Evolutionary conservation across 371 early-diverging fungal species (phyloP), one percentile per base, ranked within the genome.

Genomic region (Blakeslea trispora): DNA sequence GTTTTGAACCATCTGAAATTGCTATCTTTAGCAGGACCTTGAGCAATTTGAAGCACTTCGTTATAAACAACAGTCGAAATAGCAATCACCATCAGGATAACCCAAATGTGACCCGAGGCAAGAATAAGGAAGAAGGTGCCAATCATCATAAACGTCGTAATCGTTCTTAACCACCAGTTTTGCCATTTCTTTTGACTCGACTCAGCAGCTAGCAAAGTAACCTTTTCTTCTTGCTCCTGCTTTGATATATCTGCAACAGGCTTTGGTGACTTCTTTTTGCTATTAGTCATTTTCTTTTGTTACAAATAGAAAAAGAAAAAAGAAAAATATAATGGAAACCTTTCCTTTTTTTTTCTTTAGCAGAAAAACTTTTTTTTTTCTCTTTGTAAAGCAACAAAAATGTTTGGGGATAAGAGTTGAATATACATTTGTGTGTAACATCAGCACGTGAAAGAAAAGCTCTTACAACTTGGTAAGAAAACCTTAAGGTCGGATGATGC

Each of bases 1-100:
- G 93, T 85, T 39, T 96, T 83, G 66, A 92, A 88, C 96, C 94
- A 97, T 10, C 95, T 93, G 52, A 97, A 70, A 57, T 88, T 90
- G 44, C 86, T 85, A 59, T 92, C 88, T 64, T 87, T 89, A 55
- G 89, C 91, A 14, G 94, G 92, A 34, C 87, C 84, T 54, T 86
- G 80, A 19, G 93, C 92, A 35, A 98, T 84, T 19, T 85, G 83
- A 58, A 98, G 95, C 17, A 98, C 94, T 68, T 98, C 98, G 55
- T 84, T 86, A 74, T 89, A 95, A 24, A 92, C 89, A 32, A 84
- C 57, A 18, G 85, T 82, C 48, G 94, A 94, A 34, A 97, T 81
- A 40, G 81, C 75, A 50, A 91, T 79, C 0, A 98, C 96, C 68
- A 94, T 81, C 19, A 92, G 69, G 57, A 96, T 86, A 42, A 91